These are phyloP conservation scores for Lignosus rhinocerotis DNA, from an alignment of 1,284 basidiomycete genomes.

Conservation along the genomic window DNA sequence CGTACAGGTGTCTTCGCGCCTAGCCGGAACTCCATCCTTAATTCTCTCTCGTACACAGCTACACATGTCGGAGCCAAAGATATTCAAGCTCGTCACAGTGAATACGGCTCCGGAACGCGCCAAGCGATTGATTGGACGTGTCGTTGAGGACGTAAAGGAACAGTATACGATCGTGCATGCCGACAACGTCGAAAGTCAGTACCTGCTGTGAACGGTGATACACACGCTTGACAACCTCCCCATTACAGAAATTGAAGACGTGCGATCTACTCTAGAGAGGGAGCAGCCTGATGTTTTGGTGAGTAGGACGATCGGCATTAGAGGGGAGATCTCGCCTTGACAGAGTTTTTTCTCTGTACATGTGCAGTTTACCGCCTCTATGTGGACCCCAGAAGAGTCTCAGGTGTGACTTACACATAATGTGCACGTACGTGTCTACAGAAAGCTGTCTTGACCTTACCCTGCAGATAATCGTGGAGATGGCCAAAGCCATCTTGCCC, in stretches of 20 bases:
- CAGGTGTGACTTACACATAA: conserved; percentile 9
- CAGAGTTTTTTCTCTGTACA: neutral
- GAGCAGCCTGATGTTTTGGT: conserved; percentile 25
- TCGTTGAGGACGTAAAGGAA: conserved; percentile 27
- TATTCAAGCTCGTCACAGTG: conserved; percentile 24
- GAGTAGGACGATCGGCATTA: neutral
- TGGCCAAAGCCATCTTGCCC: conserved; percentile 21
- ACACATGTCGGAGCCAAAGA: neutral
- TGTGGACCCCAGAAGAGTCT: conserved; percentile 27
- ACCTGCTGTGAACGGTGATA: neutral
- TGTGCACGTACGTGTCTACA: neutral
- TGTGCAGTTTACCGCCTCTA: conserved; percentile 25
- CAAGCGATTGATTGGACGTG: conserved; percentile 24
- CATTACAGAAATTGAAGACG: conserved; percentile 21
- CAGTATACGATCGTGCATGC: conserved; percentile 22
- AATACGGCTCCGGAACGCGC: conserved; percentile 29
- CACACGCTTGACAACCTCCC: neutral
- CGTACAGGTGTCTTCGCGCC: too few relatives aligned
- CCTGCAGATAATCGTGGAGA: conserved; percentile 22
- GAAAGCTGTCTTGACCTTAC: neutral
- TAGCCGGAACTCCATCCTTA: neutral
- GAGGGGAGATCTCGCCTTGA: neutral
- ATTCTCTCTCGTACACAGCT: neutral
- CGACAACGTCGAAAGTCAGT: conserved; percentile 25
- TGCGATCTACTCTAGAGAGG: conserved; percentile 16